phyloP scores from a whole-genome alignment of 2,329 filamentous ascomycete species.

The Diplodia scrobiculata region DNA sequence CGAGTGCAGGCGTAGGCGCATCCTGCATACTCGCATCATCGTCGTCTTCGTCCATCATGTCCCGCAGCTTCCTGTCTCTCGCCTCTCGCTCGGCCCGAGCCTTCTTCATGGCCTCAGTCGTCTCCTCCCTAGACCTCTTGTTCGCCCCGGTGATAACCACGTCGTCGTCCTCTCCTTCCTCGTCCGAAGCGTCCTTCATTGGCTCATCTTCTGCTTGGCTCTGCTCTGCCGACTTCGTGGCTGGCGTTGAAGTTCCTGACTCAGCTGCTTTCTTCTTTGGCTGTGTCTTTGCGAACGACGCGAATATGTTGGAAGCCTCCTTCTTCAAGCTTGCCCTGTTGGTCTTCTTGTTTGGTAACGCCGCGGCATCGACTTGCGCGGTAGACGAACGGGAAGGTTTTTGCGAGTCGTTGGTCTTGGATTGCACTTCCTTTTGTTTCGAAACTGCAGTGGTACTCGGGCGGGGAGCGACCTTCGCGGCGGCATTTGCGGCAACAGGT shows the following conservation, averaged over 20 bases:
- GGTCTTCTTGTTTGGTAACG: slow-evolving; percentile 40
- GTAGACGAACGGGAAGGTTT: slow-evolving; percentile 40
- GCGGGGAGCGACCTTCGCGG: slow-evolving; percentile 35
- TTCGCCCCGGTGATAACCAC: slow-evolving; percentile 35
- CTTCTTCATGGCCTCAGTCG: slow-evolving; percentile 38
- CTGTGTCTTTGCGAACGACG: slow-evolving; percentile 73
- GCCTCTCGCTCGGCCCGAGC: slow-evolving; percentile 62
- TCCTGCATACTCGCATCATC: slow-evolving; percentile 62
- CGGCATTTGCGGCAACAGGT: slow-evolving; percentile 33
- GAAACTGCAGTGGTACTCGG: slow-evolving; percentile 30
- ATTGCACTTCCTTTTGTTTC: slow-evolving; percentile 34
- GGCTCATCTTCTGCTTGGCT: slow-evolving; percentile 52
- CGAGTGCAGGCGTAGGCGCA: slow-evolving; percentile 47
- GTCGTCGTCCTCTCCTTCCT: slow-evolving; percentile 42
- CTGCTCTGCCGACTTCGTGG: slow-evolving; percentile 33
- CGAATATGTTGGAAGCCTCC: slow-evolving; percentile 69
- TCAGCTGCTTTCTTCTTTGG: slow-evolving; percentile 53
- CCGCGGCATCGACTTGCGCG: slow-evolving; percentile 35
- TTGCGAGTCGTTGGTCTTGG: slow-evolving; percentile 40
- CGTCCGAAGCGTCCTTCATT: slow-evolving; percentile 51
- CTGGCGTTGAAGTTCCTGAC: slow-evolving; percentile 45
- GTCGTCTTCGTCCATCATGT: slow-evolving; percentile 71
- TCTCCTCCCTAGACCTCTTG: slow-evolving; percentile 32
- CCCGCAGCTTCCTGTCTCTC: slow-evolving; percentile 50
- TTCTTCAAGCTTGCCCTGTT: slow-evolving; percentile 56